Percentiles rank a stretch among this genome's conserved stretches.
These are phyloP conservation scores for Penicillium cinerascens DNA, from an alignment of 495 filamentous ascomycete species.

Conservation along the genomic window DNA sequence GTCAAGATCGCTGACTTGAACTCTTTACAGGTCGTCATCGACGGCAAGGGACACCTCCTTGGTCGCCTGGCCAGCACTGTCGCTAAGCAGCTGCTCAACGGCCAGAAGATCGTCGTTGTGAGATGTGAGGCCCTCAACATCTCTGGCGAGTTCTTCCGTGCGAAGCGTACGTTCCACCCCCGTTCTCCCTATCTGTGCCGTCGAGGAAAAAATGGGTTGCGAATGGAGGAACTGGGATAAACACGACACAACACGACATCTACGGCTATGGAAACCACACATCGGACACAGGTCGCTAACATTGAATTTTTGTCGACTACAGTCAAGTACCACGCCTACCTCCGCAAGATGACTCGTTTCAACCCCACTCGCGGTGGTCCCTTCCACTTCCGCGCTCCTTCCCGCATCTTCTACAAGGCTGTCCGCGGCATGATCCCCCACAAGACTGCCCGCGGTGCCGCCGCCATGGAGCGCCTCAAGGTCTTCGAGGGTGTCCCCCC, in stretches of 20 bases:
- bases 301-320: constrained; percentile 31
- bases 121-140: constrained; percentile 99
- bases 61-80: constrained; percentile 98
- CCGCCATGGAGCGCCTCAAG: constrained; percentile 96
- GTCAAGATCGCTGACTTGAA: constrained; percentile 30
- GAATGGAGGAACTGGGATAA: background rate
- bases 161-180: constrained; percentile 82
- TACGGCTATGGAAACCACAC: background rate
- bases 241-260: background rate
- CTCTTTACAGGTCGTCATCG: constrained; percentile 76
- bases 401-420: constrained; percentile 99
- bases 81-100: constrained; percentile 98
- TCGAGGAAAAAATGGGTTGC: constrained; percentile 2
- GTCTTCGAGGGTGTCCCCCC: constrained; percentile 99
- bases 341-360: constrained; percentile 99
- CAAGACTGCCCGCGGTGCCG: constrained; percentile 97
- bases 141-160: constrained; percentile 99
- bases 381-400: constrained; percentile 99
- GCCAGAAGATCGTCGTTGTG: constrained; percentile 99
- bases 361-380: constrained; percentile 98
- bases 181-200: background rate
- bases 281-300: constrained; percentile 32
- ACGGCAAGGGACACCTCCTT: constrained; percentile 99
- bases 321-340: constrained; percentile 99
- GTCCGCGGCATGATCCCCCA: constrained; percentile 99